phyloP scores from a whole-genome alignment of 805 yeast genomes.

The Candida coleopterorum region DNA sequence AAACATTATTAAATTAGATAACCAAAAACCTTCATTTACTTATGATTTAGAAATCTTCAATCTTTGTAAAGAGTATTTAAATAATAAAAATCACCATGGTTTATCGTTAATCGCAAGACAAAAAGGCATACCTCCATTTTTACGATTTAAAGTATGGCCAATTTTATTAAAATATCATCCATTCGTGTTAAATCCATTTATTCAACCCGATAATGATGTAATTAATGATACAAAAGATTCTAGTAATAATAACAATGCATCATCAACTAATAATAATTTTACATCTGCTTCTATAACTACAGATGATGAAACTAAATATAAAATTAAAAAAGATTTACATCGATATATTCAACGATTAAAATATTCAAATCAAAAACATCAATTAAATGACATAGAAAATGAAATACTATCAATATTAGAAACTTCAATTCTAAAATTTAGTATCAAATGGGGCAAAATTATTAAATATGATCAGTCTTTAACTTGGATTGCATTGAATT shows the following conservation, averaged over 20 bases:
- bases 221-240: constrained; percentile 3
- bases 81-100: constrained; percentile 62
- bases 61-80: constrained; percentile 52
- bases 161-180: constrained; percentile 77
- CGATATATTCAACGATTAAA: constrained; percentile 53
- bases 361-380: constrained; percentile 16
- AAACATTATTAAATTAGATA: constrained; percentile 4
- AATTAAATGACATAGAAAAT: constrained; percentile 41
- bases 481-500: constrained; percentile 81
- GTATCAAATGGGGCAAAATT: constrained; percentile 72
- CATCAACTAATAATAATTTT: neutral
- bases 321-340: constrained; percentile 52
- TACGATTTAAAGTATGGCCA: constrained; percentile 83
- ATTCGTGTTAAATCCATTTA: constrained; percentile 70
- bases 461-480: constrained; percentile 77
- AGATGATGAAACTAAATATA: constrained; percentile 22
- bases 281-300: neutral
- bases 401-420: constrained; percentile 55
- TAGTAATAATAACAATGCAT: neutral
- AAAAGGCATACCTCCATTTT: constrained; percentile 77
- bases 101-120: constrained; percentile 78
- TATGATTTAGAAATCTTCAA: constrained; percentile 45
- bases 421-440: constrained; percentile 56
- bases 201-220: constrained; percentile 52
- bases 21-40: constrained; percentile 22